A percentile compares a stretch with the other conserved stretches of the same genome.
These are phyloP conservation scores for Helenozyma baotianmanensis DNA, from an alignment of 805 yeast genomes.

Conservation along the genomic window DNA sequence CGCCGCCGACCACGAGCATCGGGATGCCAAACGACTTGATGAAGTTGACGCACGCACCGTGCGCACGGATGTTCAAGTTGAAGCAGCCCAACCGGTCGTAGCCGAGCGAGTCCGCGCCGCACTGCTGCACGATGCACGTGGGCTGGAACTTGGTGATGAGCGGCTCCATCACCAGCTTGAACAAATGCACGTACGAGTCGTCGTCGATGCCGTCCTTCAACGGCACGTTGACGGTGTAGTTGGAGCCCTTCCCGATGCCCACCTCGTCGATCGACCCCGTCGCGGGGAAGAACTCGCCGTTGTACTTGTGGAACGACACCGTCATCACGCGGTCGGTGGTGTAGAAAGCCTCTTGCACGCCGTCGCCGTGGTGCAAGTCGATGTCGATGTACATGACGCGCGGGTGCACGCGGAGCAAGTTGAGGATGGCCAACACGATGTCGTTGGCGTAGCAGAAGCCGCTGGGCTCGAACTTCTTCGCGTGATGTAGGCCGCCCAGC, in stretches of 20 bases:
- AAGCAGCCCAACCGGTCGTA: slow-evolving; percentile 93
- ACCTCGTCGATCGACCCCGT: slow-evolving; percentile 89
- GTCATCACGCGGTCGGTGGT: slow-evolving; percentile 96
- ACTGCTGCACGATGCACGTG: slow-evolving; percentile 88
- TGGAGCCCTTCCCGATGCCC: slow-evolving; percentile 85
- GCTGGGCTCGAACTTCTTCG: slow-evolving; percentile 88
- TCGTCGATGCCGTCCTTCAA: slow-evolving; percentile 94
- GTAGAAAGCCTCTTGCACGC: slow-evolving; percentile 96
- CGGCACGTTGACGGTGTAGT: slow-evolving; percentile 88
- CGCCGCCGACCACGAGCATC: slow-evolving; percentile 90
- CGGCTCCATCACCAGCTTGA: slow-evolving; percentile 86
- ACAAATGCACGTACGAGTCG: slow-evolving; percentile 68
- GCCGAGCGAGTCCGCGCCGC: slow-evolving; percentile 95
- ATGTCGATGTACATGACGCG: slow-evolving; percentile 91
- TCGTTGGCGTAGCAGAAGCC: slow-evolving; percentile 96
- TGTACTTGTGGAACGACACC: slow-evolving; percentile 88
- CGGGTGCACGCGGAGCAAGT: slow-evolving; percentile 82
- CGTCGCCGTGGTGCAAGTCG: slow-evolving; percentile 96
- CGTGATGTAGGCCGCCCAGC: slow-evolving; percentile 97
- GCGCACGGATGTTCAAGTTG: slow-evolving; percentile 86
- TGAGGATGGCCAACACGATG: slow-evolving; percentile 83
- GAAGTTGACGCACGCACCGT: slow-evolving; percentile 90
- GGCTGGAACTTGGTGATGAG: slow-evolving; percentile 89
- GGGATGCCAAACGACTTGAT: slow-evolving; percentile 88
- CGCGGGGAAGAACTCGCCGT: slow-evolving; percentile 95